phyloP scores from a whole-genome alignment of 495 filamentous ascomycete species.

The Penicillium crystallinum region DNA sequence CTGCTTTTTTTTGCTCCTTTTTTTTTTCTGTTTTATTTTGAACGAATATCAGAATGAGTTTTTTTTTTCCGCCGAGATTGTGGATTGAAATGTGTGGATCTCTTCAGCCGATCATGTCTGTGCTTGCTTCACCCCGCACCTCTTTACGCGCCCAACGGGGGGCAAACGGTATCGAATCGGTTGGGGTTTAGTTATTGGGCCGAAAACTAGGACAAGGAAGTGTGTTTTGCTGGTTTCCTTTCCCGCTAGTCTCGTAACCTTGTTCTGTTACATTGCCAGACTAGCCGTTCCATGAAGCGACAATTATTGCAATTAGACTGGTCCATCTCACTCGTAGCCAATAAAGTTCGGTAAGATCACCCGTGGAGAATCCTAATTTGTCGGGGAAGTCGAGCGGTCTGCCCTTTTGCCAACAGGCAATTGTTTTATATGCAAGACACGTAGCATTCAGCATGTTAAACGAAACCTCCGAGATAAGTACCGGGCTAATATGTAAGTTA shows the following conservation, averaged over 20 bases:
- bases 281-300: not conserved
- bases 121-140: constrained; percentile 1
- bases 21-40: not conserved
- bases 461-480: not conserved
- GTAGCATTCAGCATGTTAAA: not conserved
- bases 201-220: not conserved
- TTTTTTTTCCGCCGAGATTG: not conserved
- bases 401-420: not conserved
- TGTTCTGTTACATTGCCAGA: not conserved
- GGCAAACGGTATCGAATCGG: too few species aligned
- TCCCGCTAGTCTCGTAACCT: not conserved
- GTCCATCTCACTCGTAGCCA: not conserved
- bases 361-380: constrained; percentile 13
- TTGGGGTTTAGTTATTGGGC: not conserved
- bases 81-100: not conserved
- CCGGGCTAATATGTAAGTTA: not conserved
- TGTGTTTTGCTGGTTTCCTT: not conserved
- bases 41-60: too few species aligned
- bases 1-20: not conserved
- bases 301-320: not conserved
- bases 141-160: not conserved
- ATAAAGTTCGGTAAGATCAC: not conserved
- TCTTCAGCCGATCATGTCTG: not conserved
- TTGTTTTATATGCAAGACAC: constrained; percentile 2
- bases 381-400: constrained; percentile 6